Percentiles rank a stretch among this genome's conserved stretches.
Evolutionary conservation across 768 basidiomycete species (phyloP).

Genomic region (Leccinum obscurum): DNA sequence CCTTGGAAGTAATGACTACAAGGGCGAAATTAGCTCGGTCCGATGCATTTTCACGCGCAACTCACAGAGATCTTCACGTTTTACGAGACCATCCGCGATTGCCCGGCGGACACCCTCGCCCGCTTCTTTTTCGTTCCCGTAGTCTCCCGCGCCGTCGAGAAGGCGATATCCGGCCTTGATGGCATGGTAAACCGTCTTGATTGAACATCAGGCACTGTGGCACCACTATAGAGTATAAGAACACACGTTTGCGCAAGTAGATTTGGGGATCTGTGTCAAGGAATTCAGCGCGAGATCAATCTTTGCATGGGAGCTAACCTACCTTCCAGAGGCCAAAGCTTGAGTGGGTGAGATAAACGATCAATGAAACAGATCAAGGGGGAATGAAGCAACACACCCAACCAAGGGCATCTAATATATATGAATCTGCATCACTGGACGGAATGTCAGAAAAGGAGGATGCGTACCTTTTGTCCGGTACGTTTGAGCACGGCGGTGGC

Average conservation of each 20-base stretch:
- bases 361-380: conserved; percentile 1
- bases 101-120: conserved; percentile 78
- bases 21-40: conserved; percentile 1
- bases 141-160: conserved; percentile 83
- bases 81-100: conserved; percentile 79
- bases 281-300: conserved; percentile 2
- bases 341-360: conserved; percentile 1
- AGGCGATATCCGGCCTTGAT: conserved; percentile 87
- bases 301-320: conserved; percentile 10
- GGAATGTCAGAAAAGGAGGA: background rate
- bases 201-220: conserved; percentile 4
- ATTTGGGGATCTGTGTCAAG: conserved; percentile 50
- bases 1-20: conserved; percentile 84
- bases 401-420: conserved; percentile 65
- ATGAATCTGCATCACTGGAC: background rate
- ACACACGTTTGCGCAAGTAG: conserved; percentile 59
- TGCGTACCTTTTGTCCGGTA: conserved; percentile 56
- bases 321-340: conserved; percentile 78
- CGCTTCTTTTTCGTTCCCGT: conserved; percentile 87
- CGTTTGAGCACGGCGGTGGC: conserved; percentile 54
- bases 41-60: conserved; percentile 9
- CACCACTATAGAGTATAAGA: background rate
- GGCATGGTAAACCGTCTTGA: conserved; percentile 76
- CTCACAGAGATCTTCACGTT: conserved; percentile 85
- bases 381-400: conserved; percentile 42